Percentiles rank a stretch among this genome's conserved stretches.
Evolutionary conservation across 225 moss, liverwort and hornwort species (phyloP).

Genomic region (Thuidium tamariscinum): DNA sequence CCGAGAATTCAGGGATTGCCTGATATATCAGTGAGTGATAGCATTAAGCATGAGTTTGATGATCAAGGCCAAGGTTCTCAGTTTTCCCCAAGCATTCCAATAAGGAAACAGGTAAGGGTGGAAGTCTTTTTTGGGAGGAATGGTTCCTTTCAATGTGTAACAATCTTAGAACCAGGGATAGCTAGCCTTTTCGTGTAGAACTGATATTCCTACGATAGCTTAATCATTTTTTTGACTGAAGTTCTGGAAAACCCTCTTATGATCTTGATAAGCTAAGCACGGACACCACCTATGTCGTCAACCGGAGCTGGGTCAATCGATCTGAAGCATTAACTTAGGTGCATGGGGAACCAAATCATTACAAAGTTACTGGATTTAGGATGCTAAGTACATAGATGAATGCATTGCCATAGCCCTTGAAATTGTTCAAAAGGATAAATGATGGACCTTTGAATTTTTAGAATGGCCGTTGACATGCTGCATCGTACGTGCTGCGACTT

Average conservation of each 20-base stretch:
- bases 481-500: background rate
- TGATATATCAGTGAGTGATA: slow-evolving; percentile 10
- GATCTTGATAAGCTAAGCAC: background rate
- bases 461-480: background rate
- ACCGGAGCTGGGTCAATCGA: background rate
- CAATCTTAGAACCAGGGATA: background rate
- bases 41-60: slow-evolving; percentile 12
- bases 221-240: background rate
- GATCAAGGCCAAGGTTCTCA: slow-evolving; percentile 20
- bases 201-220: background rate
- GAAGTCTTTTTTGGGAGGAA: background rate
- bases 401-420: background rate
- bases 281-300: background rate
- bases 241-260: background rate
- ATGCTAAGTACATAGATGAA: background rate
- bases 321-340: background rate
- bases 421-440: background rate
- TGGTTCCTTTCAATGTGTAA: background rate
- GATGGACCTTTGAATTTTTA: background rate
- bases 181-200: background rate
- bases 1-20: slow-evolving; percentile 12
- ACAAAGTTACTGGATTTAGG: background rate
- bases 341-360: background rate
- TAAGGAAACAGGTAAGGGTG: slow-evolving; percentile 15
- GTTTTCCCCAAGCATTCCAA: slow-evolving; percentile 20